Conservation (phyloP, 2,329 filamentous ascomycete genomes). For the Fusarium sp. region DNA sequence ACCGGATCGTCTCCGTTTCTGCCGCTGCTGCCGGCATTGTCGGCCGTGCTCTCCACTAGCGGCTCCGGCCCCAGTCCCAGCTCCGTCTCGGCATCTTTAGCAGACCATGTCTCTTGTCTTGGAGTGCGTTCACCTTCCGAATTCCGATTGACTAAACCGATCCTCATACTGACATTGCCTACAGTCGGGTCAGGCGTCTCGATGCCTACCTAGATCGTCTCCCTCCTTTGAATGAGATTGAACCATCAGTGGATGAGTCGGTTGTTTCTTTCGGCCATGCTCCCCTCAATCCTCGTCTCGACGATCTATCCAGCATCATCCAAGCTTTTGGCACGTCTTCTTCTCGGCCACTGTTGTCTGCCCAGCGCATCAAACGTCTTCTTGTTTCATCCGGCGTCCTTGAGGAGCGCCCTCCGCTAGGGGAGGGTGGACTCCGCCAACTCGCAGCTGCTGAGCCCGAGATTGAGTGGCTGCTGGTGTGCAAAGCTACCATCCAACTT, state of each 20-base stretch:
- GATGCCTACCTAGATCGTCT: slow-evolving; percentile 75
- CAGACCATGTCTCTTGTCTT: slow-evolving; percentile 44
- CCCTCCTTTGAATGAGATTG: slow-evolving; percentile 49
- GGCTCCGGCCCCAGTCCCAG: slow-evolving; percentile 13
- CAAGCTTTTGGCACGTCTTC: slow-evolving; percentile 77
- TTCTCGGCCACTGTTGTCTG: slow-evolving; percentile 69
- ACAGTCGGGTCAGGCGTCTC: slow-evolving; percentile 69
- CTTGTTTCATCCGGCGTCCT: slow-evolving; percentile 72
- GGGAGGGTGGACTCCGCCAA: slow-evolving; percentile 47
- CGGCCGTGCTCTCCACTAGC: slow-evolving; percentile 26
- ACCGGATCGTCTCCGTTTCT: slow-evolving; percentile 3
- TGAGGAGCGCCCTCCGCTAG: slow-evolving; percentile 47
- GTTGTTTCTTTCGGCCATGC: slow-evolving; percentile 52
- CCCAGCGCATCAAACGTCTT: slow-evolving; percentile 68
- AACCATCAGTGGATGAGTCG: slow-evolving; percentile 55
- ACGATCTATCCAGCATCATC: slow-evolving; percentile 74
- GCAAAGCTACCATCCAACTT: slow-evolving; percentile 91
- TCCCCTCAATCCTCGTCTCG: slow-evolving; percentile 63
- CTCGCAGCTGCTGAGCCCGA: slow-evolving; percentile 72
- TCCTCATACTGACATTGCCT: slow-evolving; percentile 29
- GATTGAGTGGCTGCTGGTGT: slow-evolving; percentile 89
- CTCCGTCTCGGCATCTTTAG: slow-evolving; percentile 14
- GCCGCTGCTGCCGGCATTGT: slow-evolving; percentile 1
- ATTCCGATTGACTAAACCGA: slow-evolving; percentile 4
- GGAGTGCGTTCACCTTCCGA: slow-evolving; percentile 40